These are phyloP conservation scores for Cryptococcus sp. DNA, from an alignment of 1,284 basidiomycete genomes.

Conservation along the genomic window DNA sequence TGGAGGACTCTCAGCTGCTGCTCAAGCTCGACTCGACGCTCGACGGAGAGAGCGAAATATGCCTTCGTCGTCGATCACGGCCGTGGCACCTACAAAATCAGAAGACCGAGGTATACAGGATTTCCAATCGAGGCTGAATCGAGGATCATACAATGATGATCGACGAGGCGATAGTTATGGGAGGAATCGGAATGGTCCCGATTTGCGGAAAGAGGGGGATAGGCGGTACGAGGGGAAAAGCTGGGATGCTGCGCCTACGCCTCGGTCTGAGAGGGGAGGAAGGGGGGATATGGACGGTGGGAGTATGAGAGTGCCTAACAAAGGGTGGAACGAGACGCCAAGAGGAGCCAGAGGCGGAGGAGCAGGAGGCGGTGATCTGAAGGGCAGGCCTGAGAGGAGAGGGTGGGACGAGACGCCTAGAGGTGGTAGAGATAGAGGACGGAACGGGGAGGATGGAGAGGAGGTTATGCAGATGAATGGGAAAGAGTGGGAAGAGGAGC, in stretches of 20 bases:
- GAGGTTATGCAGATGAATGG: conserved; percentile 14
- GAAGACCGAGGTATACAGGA: conserved; percentile 39
- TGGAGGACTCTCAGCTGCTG: conserved; percentile 73
- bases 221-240: conserved; percentile 26
- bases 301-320: conserved; percentile 79
- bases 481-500: conserved; percentile 80
- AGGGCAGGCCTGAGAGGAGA: too few relatives aligned
- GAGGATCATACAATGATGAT: conserved; percentile 51
- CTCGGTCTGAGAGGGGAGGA: conserved; percentile 57
- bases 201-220: conserved; percentile 13
- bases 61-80: conserved; percentile 26
- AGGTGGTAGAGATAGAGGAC: too few relatives aligned
- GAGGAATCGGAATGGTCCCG: conserved; percentile 12
- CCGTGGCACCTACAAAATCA: conserved; percentile 16
- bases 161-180: conserved; percentile 11
- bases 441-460: conserved; percentile 56
- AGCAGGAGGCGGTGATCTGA: conserved; percentile 15
- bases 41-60: conserved; percentile 63
- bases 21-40: conserved; percentile 67
- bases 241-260: conserved; percentile 54
- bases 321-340: conserved; percentile 85
- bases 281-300: conserved; percentile 65
- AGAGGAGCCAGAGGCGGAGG: conserved; percentile 48
- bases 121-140: conserved; percentile 44
- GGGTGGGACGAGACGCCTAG: conserved; percentile 83